These are phyloP conservation scores for Aspergillus pseudoviridinutans DNA, from an alignment of 2,329 filamentous ascomycete genomes.

Conservation along the genomic window DNA sequence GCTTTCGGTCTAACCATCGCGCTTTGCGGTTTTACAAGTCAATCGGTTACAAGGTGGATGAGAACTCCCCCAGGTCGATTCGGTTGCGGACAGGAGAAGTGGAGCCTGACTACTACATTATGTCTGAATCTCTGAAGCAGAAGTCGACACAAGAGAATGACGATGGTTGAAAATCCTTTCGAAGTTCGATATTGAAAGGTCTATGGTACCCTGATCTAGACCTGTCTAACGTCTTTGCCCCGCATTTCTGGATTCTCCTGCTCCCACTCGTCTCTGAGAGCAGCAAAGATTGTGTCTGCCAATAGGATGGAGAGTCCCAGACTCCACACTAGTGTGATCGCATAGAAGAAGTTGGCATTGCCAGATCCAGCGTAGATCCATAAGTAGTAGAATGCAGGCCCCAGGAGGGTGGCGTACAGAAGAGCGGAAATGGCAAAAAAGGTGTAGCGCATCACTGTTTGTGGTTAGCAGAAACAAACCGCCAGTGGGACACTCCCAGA, in stretches of 20 bases:
- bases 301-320: conserved; percentile 81
- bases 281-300: conserved; percentile 82
- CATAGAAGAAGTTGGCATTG: conserved; percentile 99
- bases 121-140: conserved; percentile 45
- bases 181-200: conserved; percentile 3
- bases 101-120: conserved; percentile 50
- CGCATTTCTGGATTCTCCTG: conserved; percentile 83
- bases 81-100: conserved; percentile 47
- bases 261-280: conserved; percentile 90
- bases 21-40: conserved; percentile 49
- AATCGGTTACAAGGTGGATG: conserved; percentile 51
- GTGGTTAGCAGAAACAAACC: conserved; percentile 22
- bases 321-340: conserved; percentile 98
- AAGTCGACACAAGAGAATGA: not conserved
- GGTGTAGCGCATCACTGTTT: conserved; percentile 79
- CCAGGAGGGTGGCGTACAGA: conserved; percentile 81
- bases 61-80: conserved; percentile 49
- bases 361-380: conserved; percentile 98
- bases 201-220: conserved; percentile 48
- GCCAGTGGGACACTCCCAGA: not conserved
- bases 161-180: not conserved
- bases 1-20: conserved; percentile 50
- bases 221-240: conserved; percentile 82
- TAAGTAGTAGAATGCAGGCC: conserved; percentile 91
- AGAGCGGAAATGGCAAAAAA: conserved; percentile 81